Evolutionary conservation across 2,329 filamentous ascomycete species (phyloP).

Genomic region (Aspergillus ochraceoroseus): DNA sequence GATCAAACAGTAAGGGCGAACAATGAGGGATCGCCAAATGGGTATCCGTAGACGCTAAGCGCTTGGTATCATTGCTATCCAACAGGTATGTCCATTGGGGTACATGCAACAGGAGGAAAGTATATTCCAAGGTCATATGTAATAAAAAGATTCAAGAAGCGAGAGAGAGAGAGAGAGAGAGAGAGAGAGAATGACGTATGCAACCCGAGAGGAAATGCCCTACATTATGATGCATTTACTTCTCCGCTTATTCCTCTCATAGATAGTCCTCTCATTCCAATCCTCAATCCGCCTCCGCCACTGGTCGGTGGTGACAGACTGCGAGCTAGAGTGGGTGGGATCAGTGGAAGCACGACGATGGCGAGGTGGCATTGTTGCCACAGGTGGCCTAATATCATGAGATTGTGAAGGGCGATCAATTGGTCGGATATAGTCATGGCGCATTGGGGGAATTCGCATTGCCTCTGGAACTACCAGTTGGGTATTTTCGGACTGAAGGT

Average conservation of each 20-base stretch:
- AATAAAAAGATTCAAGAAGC: background rate
- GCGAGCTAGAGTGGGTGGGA: slow-evolving; percentile 27
- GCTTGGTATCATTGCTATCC: slow-evolving; percentile 8
- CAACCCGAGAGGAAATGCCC: background rate
- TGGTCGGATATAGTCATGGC: slow-evolving; percentile 13
- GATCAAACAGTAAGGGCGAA: background rate
- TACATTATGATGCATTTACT: slow-evolving; percentile 41
- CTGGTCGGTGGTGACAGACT: slow-evolving; percentile 31
- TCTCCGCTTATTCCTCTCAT: slow-evolving; percentile 32
- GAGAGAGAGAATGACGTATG: slow-evolving; percentile 1
- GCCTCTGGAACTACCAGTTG: slow-evolving; percentile 22
- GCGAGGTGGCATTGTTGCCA: slow-evolving; percentile 13
- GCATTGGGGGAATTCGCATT: slow-evolving; percentile 18
- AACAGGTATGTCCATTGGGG: slow-evolving; percentile 4
- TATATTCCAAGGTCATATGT: background rate
- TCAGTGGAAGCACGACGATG: slow-evolving; percentile 33
- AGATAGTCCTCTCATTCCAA: slow-evolving; percentile 39
- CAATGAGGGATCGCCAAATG: slow-evolving; percentile 1
- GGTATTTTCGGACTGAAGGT: slow-evolving; percentile 27
- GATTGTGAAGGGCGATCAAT: slow-evolving; percentile 20
- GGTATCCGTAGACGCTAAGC: slow-evolving; percentile 5
- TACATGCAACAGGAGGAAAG: slow-evolving; percentile 12
- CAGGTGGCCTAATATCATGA: slow-evolving; percentile 17
- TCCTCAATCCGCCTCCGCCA: slow-evolving; percentile 39
- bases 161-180: background rate